phyloP scores from a whole-genome alignment of 129 eudicot genomes.

The Tanacetum coccineum region DNA sequence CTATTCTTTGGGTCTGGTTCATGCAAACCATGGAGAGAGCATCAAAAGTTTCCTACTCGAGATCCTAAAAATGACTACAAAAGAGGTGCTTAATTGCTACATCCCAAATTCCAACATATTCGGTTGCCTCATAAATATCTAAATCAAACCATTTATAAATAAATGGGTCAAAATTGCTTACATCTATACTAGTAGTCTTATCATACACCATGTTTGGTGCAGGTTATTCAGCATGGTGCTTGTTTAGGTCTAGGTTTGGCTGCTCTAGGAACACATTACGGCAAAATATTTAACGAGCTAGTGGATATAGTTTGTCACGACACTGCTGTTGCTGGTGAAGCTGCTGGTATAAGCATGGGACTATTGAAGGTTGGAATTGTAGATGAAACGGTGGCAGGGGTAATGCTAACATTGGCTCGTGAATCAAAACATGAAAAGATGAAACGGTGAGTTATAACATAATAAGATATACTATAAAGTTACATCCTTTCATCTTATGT shows the following conservation, averaged over 20 bases:
- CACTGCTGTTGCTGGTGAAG: slow-evolving; percentile 99
- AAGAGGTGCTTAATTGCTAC: slow-evolving; percentile 52
- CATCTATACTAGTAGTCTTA: no score
- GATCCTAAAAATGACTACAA: slow-evolving; percentile 74
- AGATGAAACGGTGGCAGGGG: slow-evolving; percentile 75
- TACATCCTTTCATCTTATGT: not conserved
- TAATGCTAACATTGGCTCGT: slow-evolving; percentile 84
- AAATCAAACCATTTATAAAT: no score
- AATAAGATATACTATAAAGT: no score
- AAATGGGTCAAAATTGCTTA: no score
- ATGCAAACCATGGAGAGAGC: slow-evolving; percentile 98
- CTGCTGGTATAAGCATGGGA: slow-evolving; percentile 97
- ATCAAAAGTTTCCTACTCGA: slow-evolving; percentile 86
- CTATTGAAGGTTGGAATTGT: slow-evolving; percentile 92
- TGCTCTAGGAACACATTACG: slow-evolving; percentile 87
- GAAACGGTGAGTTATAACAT: slow-evolving; percentile 47
- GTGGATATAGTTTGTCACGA: slow-evolving; percentile 72
- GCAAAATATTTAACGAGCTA: slow-evolving; percentile 69
- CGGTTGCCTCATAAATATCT: not conserved
- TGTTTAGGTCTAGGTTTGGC: slow-evolving; percentile 98
- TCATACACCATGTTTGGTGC: slow-evolving; percentile 19
- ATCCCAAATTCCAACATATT: not conserved
- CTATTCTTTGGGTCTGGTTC: slow-evolving; percentile 87
- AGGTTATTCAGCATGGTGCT: slow-evolving; percentile 99
- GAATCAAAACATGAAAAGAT: slow-evolving; percentile 94